Evolutionary conservation across 202 grass and related monocot genomes (phyloP), one percentile per base, ranked within the genome.

Genomic region (Cymbopogon flexuosus): DNA sequence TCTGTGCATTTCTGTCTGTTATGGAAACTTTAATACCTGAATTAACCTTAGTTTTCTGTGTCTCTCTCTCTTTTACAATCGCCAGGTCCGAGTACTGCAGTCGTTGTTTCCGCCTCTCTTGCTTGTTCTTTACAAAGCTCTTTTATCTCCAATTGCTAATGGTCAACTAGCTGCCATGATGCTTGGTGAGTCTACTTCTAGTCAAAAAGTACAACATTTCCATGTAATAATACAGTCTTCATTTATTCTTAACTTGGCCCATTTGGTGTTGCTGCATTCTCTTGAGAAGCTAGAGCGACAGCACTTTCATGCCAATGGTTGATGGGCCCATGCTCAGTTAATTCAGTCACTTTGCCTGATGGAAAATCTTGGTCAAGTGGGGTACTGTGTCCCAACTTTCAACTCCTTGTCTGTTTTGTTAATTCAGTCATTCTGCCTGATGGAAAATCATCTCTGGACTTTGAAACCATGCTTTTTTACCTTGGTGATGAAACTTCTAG

Each of bases 281-380:
- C 31, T 49, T 63, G 34, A 84, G 79, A 86, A 97, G 94, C 94
- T 78, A 90, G 91, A 86, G 91, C 89, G 35, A 97, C 94, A 41
- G 79, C 84, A 41, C 75, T 94, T 82, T 97, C 90, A 49, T 94
- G 94, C 59, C 86, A 94, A 86, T 97, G 94, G 94, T 72, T 97
- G 72, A 94, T 97, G 94, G 94, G 94, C 66, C 65, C 84, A 81
- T 94, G 88, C 68, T 89, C 85, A 47, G 81, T 94, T 52, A 97
- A 94, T 85, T 89, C 83, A 2, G 76, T 97, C 22, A 82, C 81
- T 72, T 68, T 94, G 23, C 75, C 81, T 23, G 23, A 94, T 76
- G 88, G 94, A 7, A 86, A 83, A 65, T 92, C 86, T 2, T 87
- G 84, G 62, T 80, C 85, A 58, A 94, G 94, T 76, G 94, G 94